Conservation (phyloP, 176 grass and related monocot species). For the Juncus effusus region DNA sequence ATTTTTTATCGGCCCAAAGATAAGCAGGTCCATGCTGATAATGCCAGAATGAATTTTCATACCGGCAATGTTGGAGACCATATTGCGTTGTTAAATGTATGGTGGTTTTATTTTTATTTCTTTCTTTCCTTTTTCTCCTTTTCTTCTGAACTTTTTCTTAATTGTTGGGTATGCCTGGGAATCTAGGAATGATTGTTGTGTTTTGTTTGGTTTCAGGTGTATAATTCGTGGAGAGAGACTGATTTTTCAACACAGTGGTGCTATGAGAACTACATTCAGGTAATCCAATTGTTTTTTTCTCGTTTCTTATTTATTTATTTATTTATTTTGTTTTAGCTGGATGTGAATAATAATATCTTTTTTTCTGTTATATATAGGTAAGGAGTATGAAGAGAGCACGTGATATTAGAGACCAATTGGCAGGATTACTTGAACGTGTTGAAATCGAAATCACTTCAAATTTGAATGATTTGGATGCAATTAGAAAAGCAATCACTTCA, state of each 20-base stretch:
- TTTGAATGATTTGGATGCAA: conserved; percentile 56
- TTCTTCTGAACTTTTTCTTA: too few species aligned
- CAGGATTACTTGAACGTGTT: conserved; percentile 84
- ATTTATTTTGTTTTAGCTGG: conserved; percentile 9
- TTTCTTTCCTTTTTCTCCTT: too few species aligned
- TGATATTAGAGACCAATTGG: conserved; percentile 86
- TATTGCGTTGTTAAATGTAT: conserved; percentile 79
- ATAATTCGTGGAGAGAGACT: conserved; percentile 88
- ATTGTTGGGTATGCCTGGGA: background rate
- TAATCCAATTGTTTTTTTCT: conserved; percentile 26
- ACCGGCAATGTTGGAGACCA: conserved; percentile 92
- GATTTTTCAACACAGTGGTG: conserved; percentile 88
- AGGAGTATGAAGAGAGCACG: conserved; percentile 88
- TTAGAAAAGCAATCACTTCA: conserved; percentile 86
- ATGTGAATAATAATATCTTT: background rate
- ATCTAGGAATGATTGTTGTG: conserved; percentile 28
- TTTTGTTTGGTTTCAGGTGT: conserved; percentile 49
- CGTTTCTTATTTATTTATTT: background rate
- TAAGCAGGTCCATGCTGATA: conserved; percentile 92
- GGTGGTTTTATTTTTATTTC: conserved; percentile 1
- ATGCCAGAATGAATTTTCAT: conserved; percentile 84
- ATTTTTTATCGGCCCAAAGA: conserved; percentile 97
- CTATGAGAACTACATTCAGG: conserved; percentile 95
- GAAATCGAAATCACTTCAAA: conserved; percentile 86
- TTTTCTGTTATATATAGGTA: conserved; percentile 40